These are phyloP conservation scores for Leishmania lainsoni DNA, from an alignment of 208 protist species.

Conservation along the genomic window DNA sequence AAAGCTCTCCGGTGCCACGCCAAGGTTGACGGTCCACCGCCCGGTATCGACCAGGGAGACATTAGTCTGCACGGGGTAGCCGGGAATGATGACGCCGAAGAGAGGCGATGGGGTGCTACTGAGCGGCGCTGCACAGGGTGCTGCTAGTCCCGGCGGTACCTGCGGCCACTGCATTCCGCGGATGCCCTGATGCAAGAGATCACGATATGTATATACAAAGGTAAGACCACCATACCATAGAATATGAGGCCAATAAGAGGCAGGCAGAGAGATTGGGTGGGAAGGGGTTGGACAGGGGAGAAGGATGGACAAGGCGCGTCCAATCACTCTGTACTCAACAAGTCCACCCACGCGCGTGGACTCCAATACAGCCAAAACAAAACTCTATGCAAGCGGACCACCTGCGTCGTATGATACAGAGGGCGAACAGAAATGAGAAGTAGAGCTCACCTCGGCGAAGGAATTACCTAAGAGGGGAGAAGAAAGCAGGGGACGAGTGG, in stretches of 20 bases:
- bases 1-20: slow-evolving; percentile 51
- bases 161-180: slow-evolving; percentile 23
- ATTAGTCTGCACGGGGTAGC: slow-evolving; percentile 51
- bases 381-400: background rate
- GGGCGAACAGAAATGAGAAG: too few relatives aligned
- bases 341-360: background rate
- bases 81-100: slow-evolving; percentile 75
- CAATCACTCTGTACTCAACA: background rate
- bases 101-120: slow-evolving; percentile 8
- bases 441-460: background rate
- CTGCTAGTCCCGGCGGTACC: background rate
- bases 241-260: background rate
- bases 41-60: slow-evolving; percentile 44
- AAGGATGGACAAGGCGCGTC: background rate
- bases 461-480: background rate
- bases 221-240: background rate
- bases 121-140: background rate
- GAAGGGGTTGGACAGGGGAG: background rate
- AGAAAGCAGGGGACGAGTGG: background rate
- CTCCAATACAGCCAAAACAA: background rate
- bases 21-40: slow-evolving; percentile 57
- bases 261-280: background rate
- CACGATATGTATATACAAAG: slow-evolving; percentile 2
- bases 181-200: background rate
- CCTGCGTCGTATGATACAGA: background rate